Percentiles rank a stretch among this genome's conserved stretches.
These are phyloP conservation scores for Amanita muscaria DNA, from an alignment of 768 basidiomycete species.

Conservation along the genomic window DNA sequence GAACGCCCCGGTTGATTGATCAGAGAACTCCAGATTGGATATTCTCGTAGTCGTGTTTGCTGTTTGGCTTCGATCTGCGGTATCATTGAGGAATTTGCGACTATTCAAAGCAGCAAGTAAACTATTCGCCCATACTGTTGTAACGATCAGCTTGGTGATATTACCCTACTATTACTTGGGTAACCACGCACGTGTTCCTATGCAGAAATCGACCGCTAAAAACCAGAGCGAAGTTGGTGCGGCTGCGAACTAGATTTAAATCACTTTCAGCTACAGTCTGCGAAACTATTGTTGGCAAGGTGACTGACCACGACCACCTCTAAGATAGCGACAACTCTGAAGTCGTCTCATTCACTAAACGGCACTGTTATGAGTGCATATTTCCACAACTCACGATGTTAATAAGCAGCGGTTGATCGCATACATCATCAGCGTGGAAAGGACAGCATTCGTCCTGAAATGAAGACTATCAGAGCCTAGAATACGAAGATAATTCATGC, in stretches of 20 bases:
- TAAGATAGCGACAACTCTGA: slow-evolving; percentile 26
- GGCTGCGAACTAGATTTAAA: slow-evolving; percentile 17
- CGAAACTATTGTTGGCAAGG: background rate
- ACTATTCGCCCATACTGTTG: slow-evolving; percentile 38
- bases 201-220: slow-evolving; percentile 33
- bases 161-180: no score
- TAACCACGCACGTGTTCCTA: slow-evolving; percentile 33
- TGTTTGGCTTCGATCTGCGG: no score
- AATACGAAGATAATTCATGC: no score
- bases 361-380: background rate
- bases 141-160: no score
- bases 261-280: no score
- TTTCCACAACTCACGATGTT: slow-evolving; percentile 31
- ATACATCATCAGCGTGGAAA: slow-evolving; percentile 37
- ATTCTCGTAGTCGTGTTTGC: no score
- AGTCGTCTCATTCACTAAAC: background rate
- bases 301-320: slow-evolving; percentile 31
- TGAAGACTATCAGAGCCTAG: background rate
- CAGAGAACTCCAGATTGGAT: no score
- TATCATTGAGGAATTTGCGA: background rate
- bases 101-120: slow-evolving; percentile 35
- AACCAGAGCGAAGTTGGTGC: slow-evolving; percentile 27
- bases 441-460: slow-evolving; percentile 31
- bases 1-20: no score
- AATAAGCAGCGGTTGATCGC: slow-evolving; percentile 42